A percentile compares a stretch with the other conserved stretches of the same genome.
Conservation (phyloP, 2,329 filamentous ascomycete species). For the Nectriaceae sp. region DNA sequence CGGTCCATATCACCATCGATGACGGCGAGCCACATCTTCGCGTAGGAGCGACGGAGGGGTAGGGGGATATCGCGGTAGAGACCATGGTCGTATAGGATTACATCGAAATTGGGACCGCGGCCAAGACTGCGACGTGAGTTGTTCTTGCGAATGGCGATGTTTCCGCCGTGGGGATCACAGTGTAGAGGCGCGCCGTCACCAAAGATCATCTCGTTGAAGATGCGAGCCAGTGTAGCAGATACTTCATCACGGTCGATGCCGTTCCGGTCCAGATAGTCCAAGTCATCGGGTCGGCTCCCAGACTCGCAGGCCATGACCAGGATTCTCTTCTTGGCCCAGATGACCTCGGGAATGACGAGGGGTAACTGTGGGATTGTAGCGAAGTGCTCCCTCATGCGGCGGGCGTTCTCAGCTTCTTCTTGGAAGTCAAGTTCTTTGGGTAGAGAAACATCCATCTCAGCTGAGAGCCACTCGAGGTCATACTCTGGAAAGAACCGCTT, state of each 20-base stretch:
- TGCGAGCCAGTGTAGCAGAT: constrained; percentile 81
- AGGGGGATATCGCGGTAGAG: constrained; percentile 91
- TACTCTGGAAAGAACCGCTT: constrained; percentile 97
- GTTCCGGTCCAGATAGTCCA: constrained; percentile 81
- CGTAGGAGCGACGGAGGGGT: constrained; percentile 79
- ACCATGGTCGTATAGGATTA: constrained; percentile 95
- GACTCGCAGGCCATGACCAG: constrained; percentile 94
- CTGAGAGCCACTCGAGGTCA: constrained; percentile 92
- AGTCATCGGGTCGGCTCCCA: constrained; percentile 84
- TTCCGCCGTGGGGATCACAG: constrained; percentile 96
- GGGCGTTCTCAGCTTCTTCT: constrained; percentile 83
- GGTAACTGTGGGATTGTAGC: constrained; percentile 72
- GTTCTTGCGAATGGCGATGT: constrained; percentile 88
- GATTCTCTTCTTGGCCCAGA: constrained; percentile 87
- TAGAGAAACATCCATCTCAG: constrained; percentile 88
- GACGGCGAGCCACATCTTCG: constrained; percentile 96
- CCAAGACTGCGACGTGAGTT: constrained; percentile 51
- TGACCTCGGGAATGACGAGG: constrained; percentile 82
- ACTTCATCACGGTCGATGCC: constrained; percentile 94
- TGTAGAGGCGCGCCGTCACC: constrained; percentile 85
- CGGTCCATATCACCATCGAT: constrained; percentile 81
- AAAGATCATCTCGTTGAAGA: constrained; percentile 99
- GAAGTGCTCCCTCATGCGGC: constrained; percentile 79
- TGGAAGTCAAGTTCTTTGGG: constrained; percentile 91
- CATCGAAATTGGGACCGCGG: constrained; percentile 77